Base-by-base conservation (phyloP, 1,284 basidiomycete species). In the Lignosus rhinocerotis region DNA sequence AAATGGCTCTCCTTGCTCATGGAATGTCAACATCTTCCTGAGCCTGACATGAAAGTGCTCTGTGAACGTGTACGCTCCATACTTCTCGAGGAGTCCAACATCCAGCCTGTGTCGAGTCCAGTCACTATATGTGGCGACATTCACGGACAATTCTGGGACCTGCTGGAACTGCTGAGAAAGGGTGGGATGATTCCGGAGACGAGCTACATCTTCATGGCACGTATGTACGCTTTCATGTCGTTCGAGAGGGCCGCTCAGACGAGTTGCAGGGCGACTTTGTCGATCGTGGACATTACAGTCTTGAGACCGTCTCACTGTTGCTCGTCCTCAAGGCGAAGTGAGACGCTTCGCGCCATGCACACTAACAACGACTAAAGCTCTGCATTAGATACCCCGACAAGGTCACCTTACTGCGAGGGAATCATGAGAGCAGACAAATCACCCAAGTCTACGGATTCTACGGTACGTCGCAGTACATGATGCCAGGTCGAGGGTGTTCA, bases 401-500 rank as follows among this genome's bases (percentile, higher is more conserved):
- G 66, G 90, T 98, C 57, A 97, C 94, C 0, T 77, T 98, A 3
- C 78, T 98, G 11, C 81, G 96, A 59, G 96, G 96, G 46, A 98
- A 98, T 74, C 96, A 98, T 71, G 96, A 98, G 74, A 93, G 89
- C 68, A 80, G 96, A 65, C 96, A 98, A 72, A 98, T 98, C 67
- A 98, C 96, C 1, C 96, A 98, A 70, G 96, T 98, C 1, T 98
- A 98, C 65, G 96, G 96, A 14, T 98, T 98, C 75, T 98, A 98
- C 71, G 94, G 94, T 94, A 56, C 59, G 85, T 72, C 6, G n/a
- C 6, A 6, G 31, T 17, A n/a, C 10, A 10, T 7, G 12, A 14
- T 31, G 17, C 19, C 34, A 41, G 31, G 38, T 32, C 16, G 38
- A 33, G 3, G 17, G 7, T 4, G 42, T 46, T 38, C 10, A 32